These are phyloP conservation scores for Neolentinus lepideus DNA, from an alignment of 1,284 basidiomycete species.

Conservation along the genomic window DNA sequence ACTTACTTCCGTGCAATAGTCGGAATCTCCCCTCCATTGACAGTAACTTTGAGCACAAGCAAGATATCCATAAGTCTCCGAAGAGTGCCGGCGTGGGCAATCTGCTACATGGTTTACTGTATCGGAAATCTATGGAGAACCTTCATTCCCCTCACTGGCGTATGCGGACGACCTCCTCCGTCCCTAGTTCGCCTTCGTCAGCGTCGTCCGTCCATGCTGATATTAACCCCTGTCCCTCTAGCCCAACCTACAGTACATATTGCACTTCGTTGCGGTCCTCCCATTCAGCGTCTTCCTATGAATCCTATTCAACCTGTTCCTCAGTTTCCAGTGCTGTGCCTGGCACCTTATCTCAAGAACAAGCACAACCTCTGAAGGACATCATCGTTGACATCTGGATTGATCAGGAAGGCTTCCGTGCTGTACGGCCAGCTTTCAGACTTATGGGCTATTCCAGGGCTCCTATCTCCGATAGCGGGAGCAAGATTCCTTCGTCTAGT, in stretches of 20 bases:
- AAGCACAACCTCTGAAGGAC: conserved; percentile 24
- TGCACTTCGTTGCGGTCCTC: background rate
- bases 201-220: background rate
- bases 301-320: background rate
- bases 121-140: background rate
- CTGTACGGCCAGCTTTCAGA: conserved; percentile 48
- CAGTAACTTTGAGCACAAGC: background rate
- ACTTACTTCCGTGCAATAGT: background rate
- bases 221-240: background rate
- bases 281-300: background rate
- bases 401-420: conserved; percentile 75
- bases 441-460: conserved; percentile 40
- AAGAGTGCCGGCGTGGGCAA: background rate
- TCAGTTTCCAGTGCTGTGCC: background rate
- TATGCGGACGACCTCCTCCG: background rate
- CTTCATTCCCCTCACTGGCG: background rate
- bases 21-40: background rate
- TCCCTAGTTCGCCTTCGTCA: background rate
- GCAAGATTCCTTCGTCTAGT: conserved; percentile 4
- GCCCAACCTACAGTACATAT: background rate
- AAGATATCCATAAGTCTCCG: background rate
- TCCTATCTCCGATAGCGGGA: background rate
- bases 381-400: conserved; percentile 59
- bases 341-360: background rate
- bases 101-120: background rate